Evolutionary conservation across 371 early-diverging fungal genomes (phyloP).

Genomic region (Mucor piriformis): DNA sequence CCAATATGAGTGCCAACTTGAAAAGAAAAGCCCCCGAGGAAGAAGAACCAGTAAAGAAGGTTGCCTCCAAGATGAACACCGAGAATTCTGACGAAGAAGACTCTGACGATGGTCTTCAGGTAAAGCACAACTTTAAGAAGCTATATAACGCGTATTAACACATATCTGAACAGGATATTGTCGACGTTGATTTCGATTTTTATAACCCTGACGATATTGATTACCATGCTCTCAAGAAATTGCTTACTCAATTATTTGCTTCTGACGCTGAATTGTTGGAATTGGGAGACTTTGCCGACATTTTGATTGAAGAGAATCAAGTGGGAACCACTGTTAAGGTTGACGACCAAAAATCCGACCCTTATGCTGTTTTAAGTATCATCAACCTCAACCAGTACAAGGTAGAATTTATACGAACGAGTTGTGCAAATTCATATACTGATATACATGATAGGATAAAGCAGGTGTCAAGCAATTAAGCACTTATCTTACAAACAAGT

Average conservation of each 20-base stretch:
- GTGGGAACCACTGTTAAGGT: constrained; percentile 93
- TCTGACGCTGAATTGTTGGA: constrained; percentile 78
- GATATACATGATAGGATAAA: constrained; percentile 42
- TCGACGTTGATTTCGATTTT: constrained; percentile 96
- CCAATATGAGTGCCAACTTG: constrained; percentile 20
- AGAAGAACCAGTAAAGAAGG: constrained; percentile 19
- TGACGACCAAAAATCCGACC: constrained; percentile 81
- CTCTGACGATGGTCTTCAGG: constrained; percentile 55
- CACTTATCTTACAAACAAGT: constrained; percentile 69
- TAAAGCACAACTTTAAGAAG: constrained; percentile 6
- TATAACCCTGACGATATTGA: constrained; percentile 87
- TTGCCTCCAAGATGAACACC: constrained; percentile 2
- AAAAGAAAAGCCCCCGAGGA: constrained; percentile 46
- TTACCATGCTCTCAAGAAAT: constrained; percentile 90
- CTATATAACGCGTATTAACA: background rate
- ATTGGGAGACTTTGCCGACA: constrained; percentile 80
- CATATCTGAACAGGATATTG: constrained; percentile 58
- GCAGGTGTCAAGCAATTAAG: constrained; percentile 56
- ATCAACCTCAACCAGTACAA: constrained; percentile 72
- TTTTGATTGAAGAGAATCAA: constrained; percentile 76
- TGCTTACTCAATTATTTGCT: constrained; percentile 78
- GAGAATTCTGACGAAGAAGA: constrained; percentile 45
- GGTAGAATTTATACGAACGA: constrained; percentile 26
- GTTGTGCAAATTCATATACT: background rate
- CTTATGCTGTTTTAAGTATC: constrained; percentile 87